A percentile compares a stretch with the other conserved stretches of the same genome.
Conservation (phyloP, 257 asterid genomes). For the Plantago elongata region DNA sequence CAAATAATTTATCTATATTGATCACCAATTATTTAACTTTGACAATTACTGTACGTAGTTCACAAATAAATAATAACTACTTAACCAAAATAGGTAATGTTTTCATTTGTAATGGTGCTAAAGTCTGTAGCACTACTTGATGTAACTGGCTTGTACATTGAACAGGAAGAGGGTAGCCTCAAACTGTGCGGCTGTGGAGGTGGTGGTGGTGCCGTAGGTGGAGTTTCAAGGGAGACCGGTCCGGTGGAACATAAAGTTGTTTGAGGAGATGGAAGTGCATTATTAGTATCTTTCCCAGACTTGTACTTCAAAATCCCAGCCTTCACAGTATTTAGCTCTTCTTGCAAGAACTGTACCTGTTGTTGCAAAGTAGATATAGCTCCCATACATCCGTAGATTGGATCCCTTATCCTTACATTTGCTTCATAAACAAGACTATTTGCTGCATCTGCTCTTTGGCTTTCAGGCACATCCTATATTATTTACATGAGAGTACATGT, state of each 20-base stretch:
- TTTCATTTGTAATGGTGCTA: slow-evolving; percentile 41
- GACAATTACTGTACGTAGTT: background rate
- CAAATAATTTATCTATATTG: slow-evolving; percentile 3
- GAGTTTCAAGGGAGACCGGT: slow-evolving; percentile 34
- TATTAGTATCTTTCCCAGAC: slow-evolving; percentile 36
- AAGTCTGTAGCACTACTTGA: slow-evolving; percentile 40
- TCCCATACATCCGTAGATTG: slow-evolving; percentile 92
- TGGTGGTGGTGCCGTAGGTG: slow-evolving; percentile 24
- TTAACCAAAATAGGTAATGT: slow-evolving; percentile 60
- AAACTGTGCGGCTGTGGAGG: slow-evolving; percentile 23
- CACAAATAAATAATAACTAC: background rate
- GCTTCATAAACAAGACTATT: slow-evolving; percentile 84
- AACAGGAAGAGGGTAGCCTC: slow-evolving; percentile 28
- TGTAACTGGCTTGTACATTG: slow-evolving; percentile 41
- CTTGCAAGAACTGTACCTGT: slow-evolving; percentile 54
- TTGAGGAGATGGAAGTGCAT: slow-evolving; percentile 29
- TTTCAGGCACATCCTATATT: slow-evolving; percentile 70
- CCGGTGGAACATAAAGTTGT: slow-evolving; percentile 39
- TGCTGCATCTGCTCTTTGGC: slow-evolving; percentile 76
- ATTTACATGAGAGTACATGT: background rate
- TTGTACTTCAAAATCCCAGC: slow-evolving; percentile 59
- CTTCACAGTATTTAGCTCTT: slow-evolving; percentile 46
- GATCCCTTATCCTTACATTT: slow-evolving; percentile 71
- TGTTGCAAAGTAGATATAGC: slow-evolving; percentile 67
- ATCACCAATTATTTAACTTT: slow-evolving; percentile 15